phyloP scores from a whole-genome alignment of 345 rosid genomes.

The Eucalyptus brandiana region DNA sequence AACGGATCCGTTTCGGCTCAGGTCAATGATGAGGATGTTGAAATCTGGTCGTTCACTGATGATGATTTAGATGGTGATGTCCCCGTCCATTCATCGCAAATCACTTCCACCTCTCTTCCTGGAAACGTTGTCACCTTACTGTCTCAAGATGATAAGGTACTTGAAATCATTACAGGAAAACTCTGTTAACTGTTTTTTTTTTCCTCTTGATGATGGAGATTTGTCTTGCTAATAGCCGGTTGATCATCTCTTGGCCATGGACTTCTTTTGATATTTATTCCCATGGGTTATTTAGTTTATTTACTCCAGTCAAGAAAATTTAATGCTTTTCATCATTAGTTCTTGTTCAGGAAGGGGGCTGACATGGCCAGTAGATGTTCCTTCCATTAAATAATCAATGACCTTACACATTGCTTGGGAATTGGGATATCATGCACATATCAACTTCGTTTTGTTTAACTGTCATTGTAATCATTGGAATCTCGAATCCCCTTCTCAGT shows the following conservation, averaged over 20 bases:
- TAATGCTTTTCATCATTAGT: not conserved
- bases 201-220: not conserved
- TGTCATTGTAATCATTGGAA: not conserved
- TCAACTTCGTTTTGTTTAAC: not conserved
- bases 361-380: not conserved
- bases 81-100: conserved; percentile 43
- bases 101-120: conserved; percentile 29
- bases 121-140: conserved; percentile 15
- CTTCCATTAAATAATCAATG: not conserved
- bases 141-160: conserved; percentile 36
- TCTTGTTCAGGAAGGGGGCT: not conserved
- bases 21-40: conserved; percentile 39
- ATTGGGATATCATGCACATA: not conserved
- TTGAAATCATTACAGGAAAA: not conserved
- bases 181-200: not conserved
- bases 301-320: not conserved
- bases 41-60: conserved; percentile 68
- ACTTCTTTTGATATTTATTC: not conserved
- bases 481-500: not conserved
- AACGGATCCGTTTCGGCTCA: conserved; percentile 51
- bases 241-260: not conserved
- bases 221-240: not conserved
- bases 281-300: not conserved
- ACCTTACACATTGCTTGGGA: not conserved
- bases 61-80: conserved; percentile 48